A percentile compares a stretch with the other conserved stretches of the same genome.
Evolutionary conservation across 2,329 filamentous ascomycete species (phyloP).

Genomic region (Microsporum ferrugineum): DNA sequence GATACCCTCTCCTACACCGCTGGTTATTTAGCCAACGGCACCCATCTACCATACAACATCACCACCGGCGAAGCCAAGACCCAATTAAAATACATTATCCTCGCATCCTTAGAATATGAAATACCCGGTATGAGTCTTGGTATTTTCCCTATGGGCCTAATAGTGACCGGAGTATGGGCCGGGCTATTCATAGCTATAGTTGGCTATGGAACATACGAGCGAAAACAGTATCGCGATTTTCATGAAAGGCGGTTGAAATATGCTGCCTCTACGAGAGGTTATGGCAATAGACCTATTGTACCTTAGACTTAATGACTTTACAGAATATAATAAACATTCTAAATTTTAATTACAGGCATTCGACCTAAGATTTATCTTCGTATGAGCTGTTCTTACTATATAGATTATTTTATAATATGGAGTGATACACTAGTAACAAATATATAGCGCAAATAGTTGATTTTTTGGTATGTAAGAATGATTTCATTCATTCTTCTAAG

Average conservation of each 20-base stretch:
- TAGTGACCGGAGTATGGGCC: conserved; percentile 25
- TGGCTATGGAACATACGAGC: conserved; percentile 24
- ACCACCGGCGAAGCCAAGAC: conserved; percentile 17
- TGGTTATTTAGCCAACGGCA: conserved; percentile 21
- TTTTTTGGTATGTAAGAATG: too few relatives aligned
- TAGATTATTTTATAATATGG: too few relatives aligned
- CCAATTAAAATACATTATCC: conserved; percentile 17
- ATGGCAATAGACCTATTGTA: background rate
- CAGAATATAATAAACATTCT: background rate
- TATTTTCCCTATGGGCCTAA: conserved; percentile 24
- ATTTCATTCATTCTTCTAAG: too few relatives aligned
- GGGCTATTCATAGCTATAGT: conserved; percentile 23
- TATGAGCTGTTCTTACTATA: too few relatives aligned
- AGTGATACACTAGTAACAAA: too few relatives aligned
- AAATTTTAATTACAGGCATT: background rate
- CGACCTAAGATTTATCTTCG: too few relatives aligned
- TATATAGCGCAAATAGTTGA: too few relatives aligned
- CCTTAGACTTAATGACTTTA: background rate
- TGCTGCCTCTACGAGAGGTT: conserved; percentile 1
- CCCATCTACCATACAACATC: conserved; percentile 18
- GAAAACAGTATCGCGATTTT: conserved; percentile 24
- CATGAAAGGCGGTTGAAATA: conserved; percentile 21
- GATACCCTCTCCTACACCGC: conserved; percentile 29
- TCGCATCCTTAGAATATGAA: conserved; percentile 20
- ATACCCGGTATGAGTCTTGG: conserved; percentile 24